Base-by-base conservation (phyloP, 306 rosid species). In the Malus orientalis region DNA sequence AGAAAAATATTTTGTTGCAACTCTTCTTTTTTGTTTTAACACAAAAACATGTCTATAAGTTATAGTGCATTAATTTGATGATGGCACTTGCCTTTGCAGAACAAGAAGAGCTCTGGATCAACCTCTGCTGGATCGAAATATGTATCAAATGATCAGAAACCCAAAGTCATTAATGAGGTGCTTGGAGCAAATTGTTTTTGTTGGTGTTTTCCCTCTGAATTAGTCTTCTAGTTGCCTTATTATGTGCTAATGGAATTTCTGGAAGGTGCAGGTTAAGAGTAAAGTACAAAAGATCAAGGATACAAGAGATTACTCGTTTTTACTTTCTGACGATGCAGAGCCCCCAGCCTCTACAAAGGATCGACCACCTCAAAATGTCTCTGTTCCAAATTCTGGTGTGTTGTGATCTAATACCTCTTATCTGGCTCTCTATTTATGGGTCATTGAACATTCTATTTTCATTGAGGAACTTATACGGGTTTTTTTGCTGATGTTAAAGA, bases 301-400 rank as follows among this genome's bases (percentile, higher is more conserved):
- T 80, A 92, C 93, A 3, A 90, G 98, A 79, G 98, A 95, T 80
- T 95, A 95, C 83, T 90, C 98, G 15, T 95, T 92, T 83, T 87
- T 95, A 69, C 74, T 86, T 76, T 90, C 96, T 4, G 97, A 92
- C 49, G 92, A 95, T 80, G 89, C 83, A 8, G 88, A 90, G 76
- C 69, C 77, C 78, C 97, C 97, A 8, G 92, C 86, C 79, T 86
- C 98, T 60, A 7, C 81, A 5, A 92, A 85, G 75, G 92, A 77
- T 74, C 79, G 84, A 2, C 88, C 78, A 15, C 78, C 85, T 40
- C 78, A 67, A 76, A 87, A 66, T 69, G 79, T 58, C 54, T 40
- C 78, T 60, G 76, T 59, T 78, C 83, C 78, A 74, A 84, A 64
- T 54, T 80, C 88, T 73, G 97, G 98, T 95, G 73, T 5, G 82